These are phyloP conservation scores for Debaryomyces nepalensis DNA, from an alignment of 1,139 yeast genomes.

Conservation along the genomic window DNA sequence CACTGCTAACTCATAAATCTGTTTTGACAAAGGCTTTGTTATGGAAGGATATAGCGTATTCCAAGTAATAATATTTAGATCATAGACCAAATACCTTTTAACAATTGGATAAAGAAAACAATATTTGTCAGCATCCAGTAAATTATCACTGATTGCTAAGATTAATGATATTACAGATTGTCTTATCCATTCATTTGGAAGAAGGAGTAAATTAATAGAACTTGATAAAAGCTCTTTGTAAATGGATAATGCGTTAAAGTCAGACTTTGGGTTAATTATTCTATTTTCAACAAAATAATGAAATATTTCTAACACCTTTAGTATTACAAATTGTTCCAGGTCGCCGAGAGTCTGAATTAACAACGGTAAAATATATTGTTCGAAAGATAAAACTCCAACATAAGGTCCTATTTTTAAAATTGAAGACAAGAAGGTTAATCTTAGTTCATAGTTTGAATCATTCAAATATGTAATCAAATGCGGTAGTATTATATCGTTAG, in stretches of 20 bases:
- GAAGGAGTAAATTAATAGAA: constrained; percentile 53
- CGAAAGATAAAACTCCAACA: constrained; percentile 81
- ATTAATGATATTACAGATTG: constrained; percentile 68
- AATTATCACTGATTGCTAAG: constrained; percentile 61
- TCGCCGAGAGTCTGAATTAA: constrained; percentile 82
- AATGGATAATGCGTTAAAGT: constrained; percentile 47
- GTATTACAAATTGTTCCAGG: constrained; percentile 80
- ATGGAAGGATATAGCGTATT: constrained; percentile 65
- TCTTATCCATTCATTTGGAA: constrained; percentile 88
- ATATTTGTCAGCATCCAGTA: constrained; percentile 77
- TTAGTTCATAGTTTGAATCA: constrained; percentile 69
- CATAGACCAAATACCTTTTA: constrained; percentile 77
- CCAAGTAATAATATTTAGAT: constrained; percentile 70
- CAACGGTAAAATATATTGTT: constrained; percentile 85
- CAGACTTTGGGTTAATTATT: constrained; percentile 42
- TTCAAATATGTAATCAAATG: constrained; percentile 91
- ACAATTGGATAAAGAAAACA: constrained; percentile 84
- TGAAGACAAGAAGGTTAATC: constrained; percentile 74
- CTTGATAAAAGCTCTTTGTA: constrained; percentile 42
- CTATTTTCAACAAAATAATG: constrained; percentile 35
- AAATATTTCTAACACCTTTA: constrained; percentile 74
- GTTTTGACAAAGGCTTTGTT: constrained; percentile 66
- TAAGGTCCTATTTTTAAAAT: constrained; percentile 78
- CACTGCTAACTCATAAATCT: constrained; percentile 66
- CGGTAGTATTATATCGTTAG: constrained; percentile 85